Conservation (phyloP, 495 filamentous ascomycete species). For the Thermochaetoides thermophila region DNA sequence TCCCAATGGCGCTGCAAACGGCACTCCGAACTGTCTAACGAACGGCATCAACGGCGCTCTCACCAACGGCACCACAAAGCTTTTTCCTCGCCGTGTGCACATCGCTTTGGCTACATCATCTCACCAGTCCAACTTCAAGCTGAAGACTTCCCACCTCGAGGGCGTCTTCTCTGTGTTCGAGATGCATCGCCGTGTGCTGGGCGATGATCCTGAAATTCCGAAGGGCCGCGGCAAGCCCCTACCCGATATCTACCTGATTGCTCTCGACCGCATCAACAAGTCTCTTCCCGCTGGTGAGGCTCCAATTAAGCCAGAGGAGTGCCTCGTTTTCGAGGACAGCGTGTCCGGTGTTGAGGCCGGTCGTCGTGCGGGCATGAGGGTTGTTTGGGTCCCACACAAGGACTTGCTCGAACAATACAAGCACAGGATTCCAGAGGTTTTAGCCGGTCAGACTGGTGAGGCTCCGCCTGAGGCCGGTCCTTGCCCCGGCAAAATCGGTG, state of each 20-base stretch:
- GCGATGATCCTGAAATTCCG: slow-evolving; percentile 73
- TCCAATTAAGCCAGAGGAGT: slow-evolving; percentile 69
- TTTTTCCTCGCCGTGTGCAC: slow-evolving; percentile 39
- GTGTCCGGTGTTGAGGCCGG: slow-evolving; percentile 89
- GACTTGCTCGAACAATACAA: slow-evolving; percentile 59
- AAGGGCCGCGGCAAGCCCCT: slow-evolving; percentile 77
- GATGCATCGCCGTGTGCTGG: slow-evolving; percentile 51
- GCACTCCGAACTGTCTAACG: slow-evolving; percentile 4
- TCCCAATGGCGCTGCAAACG: neutral
- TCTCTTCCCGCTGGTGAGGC: slow-evolving; percentile 46
- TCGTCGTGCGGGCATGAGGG: slow-evolving; percentile 84
- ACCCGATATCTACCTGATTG: slow-evolving; percentile 88
- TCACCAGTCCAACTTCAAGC: slow-evolving; percentile 49
- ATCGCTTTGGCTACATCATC: slow-evolving; percentile 81
- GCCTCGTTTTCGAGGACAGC: slow-evolving; percentile 90
- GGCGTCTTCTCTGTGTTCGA: slow-evolving; percentile 65
- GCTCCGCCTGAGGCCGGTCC: slow-evolving; percentile 36
- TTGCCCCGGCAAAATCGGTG: slow-evolving; percentile 43
- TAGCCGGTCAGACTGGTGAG: slow-evolving; percentile 67
- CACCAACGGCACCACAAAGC: slow-evolving; percentile 9
- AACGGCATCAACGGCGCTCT: neutral
- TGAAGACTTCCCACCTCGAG: slow-evolving; percentile 65
- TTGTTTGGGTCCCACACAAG: slow-evolving; percentile 82
- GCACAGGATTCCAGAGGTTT: slow-evolving; percentile 64
- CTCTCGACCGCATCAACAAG: slow-evolving; percentile 71